Conservation (phyloP, 2,329 filamentous ascomycete genomes). For the Davidsoniella neocaledoniae region DNA sequence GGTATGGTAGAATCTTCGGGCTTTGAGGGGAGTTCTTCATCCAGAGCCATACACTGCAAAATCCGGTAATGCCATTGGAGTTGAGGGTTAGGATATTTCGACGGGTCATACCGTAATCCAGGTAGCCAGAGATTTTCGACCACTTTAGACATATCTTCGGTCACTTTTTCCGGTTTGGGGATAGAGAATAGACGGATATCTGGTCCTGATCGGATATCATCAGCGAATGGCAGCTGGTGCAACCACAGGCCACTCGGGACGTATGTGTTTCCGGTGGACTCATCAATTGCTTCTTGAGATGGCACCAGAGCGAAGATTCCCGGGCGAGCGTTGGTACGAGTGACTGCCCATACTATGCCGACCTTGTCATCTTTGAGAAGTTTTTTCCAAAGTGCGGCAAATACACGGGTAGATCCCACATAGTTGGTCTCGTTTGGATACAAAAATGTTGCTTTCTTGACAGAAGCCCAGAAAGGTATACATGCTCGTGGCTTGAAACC, state of each 20-base stretch:
- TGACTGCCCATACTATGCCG: conserved; percentile 77
- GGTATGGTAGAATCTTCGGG: conserved; percentile 64
- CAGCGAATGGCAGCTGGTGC: conserved; percentile 70
- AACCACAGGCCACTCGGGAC: conserved; percentile 80
- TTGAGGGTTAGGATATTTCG: conserved; percentile 77
- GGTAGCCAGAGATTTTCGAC: conserved; percentile 80
- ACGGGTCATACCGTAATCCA: conserved; percentile 66
- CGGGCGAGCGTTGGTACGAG: conserved; percentile 64
- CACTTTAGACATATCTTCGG: conserved; percentile 66
- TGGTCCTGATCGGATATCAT: conserved; percentile 67
- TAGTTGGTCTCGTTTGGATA: conserved; percentile 85
- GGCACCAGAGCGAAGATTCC: conserved; percentile 68
- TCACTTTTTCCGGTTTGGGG: conserved; percentile 51
- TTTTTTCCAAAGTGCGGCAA: conserved; percentile 80
- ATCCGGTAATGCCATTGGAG: conserved; percentile 97
- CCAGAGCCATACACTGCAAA: conserved; percentile 74
- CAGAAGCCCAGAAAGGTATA: conserved; percentile 68
- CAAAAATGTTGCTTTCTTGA: conserved; percentile 78
- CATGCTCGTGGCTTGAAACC: conserved; percentile 74
- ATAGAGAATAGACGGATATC: conserved; percentile 32
- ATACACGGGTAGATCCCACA: conserved; percentile 81
- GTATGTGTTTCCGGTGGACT: conserved; percentile 47
- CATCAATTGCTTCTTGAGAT: conserved; percentile 48
- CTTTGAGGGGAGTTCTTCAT: conserved; percentile 72
- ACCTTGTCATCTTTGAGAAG: conserved; percentile 64